phyloP scores from a whole-genome alignment of 768 basidiomycete species.

The Rhodosporidiobolus sp. region DNA sequence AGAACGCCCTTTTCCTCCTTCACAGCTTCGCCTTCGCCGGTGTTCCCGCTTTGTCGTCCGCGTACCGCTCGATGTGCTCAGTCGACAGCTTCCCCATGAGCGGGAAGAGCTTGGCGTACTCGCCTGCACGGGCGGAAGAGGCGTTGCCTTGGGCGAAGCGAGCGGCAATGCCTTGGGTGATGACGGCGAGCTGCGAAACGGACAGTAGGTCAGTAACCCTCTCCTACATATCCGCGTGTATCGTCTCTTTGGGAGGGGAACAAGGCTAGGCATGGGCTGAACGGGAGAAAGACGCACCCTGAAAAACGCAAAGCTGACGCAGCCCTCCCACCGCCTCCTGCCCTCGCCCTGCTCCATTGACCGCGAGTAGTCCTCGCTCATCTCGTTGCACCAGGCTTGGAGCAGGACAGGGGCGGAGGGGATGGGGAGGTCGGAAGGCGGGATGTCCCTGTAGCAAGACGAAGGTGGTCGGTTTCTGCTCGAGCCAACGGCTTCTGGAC shows the following conservation, averaged over 20 bases:
- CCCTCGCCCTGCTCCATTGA: background rate
- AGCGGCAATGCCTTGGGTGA: slow-evolving; percentile 45
- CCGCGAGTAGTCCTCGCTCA: slow-evolving; percentile 8
- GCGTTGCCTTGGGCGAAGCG: slow-evolving; percentile 41
- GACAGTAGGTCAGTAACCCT: too few relatives aligned
- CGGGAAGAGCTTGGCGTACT: slow-evolving; percentile 34
- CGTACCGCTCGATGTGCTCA: slow-evolving; percentile 21
- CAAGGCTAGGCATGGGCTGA: background rate
- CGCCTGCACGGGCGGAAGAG: slow-evolving; percentile 36
- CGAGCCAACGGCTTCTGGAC: background rate
- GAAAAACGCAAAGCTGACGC: slow-evolving; percentile 41
- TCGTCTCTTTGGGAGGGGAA: background rate
- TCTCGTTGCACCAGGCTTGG: slow-evolving; percentile 30
- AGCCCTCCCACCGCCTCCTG: slow-evolving; percentile 27
- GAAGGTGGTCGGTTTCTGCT: background rate
- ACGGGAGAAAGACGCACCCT: slow-evolving; percentile 34
- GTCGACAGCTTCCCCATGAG: slow-evolving; percentile 33
- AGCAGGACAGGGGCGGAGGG: slow-evolving; percentile 36
- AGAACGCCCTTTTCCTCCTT: background rate
- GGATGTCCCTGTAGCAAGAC: slow-evolving; percentile 4
- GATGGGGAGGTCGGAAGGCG: slow-evolving; percentile 21
- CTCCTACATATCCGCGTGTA: too few relatives aligned
- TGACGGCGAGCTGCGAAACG: slow-evolving; percentile 41
- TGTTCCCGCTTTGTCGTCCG: slow-evolving; percentile 9
- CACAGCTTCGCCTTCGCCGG: slow-evolving; percentile 26